Evolutionary conservation across 495 filamentous ascomycete genomes (phyloP).

Genomic region (Penicillium verhagenii): DNA sequence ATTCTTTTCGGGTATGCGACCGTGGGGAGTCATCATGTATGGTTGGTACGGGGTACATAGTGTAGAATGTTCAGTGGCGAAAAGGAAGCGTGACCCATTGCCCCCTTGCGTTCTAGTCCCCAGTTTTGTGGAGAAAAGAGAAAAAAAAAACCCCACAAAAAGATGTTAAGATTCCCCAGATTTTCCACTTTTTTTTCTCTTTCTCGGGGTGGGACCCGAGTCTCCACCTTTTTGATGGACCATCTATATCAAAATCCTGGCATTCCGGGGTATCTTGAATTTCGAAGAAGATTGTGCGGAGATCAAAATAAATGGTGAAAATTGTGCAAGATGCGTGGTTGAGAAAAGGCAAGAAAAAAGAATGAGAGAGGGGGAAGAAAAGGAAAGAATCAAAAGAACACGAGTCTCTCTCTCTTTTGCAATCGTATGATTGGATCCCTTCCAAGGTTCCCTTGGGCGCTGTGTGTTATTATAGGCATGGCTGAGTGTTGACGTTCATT

Average conservation of each 20-base stretch:
- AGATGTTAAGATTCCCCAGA: conserved; percentile 1
- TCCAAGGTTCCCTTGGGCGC: not conserved
- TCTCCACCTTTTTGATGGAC: not conserved
- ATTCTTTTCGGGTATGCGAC: too few species aligned
- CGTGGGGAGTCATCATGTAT: not conserved
- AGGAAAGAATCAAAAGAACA: too few species aligned
- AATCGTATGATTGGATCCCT: not conserved
- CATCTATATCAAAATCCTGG: too few species aligned
- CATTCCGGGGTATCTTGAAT: too few species aligned
- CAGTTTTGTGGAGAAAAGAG: not conserved
- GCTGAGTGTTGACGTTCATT: not conserved
- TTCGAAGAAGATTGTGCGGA: too few species aligned
- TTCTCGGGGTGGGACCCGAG: not conserved
- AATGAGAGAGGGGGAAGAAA: not conserved
- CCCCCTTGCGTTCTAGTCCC: not conserved
- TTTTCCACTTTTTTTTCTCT: conserved; percentile 3
- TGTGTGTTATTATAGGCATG: not conserved
- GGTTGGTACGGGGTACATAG: too few species aligned
- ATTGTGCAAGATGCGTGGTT: too few species aligned
- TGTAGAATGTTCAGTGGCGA: too few species aligned
- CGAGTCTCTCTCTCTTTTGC: too few species aligned
- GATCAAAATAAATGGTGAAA: too few species aligned
- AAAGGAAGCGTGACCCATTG: not conserved
- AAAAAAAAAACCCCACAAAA: not conserved
- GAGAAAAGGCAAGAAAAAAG: too few species aligned